Base-by-base conservation (phyloP, 495 filamentous ascomycete genomes). In the Cercophora scortea region DNA sequence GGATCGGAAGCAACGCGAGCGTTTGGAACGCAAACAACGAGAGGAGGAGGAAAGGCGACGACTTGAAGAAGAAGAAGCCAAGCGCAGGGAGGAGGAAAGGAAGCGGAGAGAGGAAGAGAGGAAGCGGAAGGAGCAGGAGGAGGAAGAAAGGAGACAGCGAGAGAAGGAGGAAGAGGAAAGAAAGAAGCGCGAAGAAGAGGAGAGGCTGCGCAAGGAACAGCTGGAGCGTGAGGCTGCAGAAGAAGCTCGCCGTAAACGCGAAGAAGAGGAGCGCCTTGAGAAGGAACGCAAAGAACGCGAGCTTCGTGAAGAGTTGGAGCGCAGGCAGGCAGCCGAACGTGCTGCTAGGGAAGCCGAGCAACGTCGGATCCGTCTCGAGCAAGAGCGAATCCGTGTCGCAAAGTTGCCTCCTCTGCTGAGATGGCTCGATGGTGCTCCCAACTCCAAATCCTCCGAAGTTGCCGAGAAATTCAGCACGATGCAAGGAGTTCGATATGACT, bases 281-380 rank as follows among this genome's bases (percentile, higher is more conserved):
- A 19, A 41, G n/a, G 52, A 54, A 49, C 53, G 53, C 19, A 49
- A 46, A 40, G 53, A 71, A 51, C 61, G 57, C 2, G 76, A 80
- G 56, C 67, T 68, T 34, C 61, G 60, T 25, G 76, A 80, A 50
- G 82, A 86, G 57, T 65, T 75, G 63, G 82, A 86, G 67, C 79
- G 83, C 10, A 62, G 66, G 39, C 69, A 62, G 38, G 70, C 60
- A 10, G 77, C 73, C 40, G 79, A 25, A 25, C 25, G 25, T 25
- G 25, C 25, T 25, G 25, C 80, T 19, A 73, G 78, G 43, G 79
- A 87, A 57, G 79, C 79, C 7, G 75, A 78, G 49, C 70, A 74
- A 42, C 68, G 71, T 38, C 65, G 72, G 44, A 63, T 71, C 8
- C 69, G 68, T 49, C 70, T 70, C 44, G 72, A 78, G 52, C 64